phyloP scores from a whole-genome alignment of 2,329 filamentous ascomycete genomes.

The Aspergillus sp. region DNA sequence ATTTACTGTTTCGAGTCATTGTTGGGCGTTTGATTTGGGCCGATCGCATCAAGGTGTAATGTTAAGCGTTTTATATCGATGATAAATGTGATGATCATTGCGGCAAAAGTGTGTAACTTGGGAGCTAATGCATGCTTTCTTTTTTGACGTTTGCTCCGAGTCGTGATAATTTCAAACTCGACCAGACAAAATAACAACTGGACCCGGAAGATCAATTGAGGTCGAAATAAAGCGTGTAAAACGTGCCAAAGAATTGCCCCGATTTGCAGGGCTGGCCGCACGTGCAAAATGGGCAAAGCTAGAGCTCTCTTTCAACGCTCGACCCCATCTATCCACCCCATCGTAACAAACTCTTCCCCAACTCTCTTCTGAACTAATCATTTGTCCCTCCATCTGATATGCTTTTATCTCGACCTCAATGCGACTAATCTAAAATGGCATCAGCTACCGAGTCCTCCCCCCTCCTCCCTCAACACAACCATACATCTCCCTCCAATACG shows the following conservation, averaged over 20 bases:
- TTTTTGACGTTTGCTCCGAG: constrained; percentile 1
- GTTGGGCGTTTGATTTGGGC: constrained; percentile 5
- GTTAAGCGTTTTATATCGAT: not conserved
- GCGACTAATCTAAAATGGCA: constrained; percentile 34
- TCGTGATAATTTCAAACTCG: not conserved
- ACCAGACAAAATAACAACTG: not conserved
- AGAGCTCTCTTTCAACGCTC: constrained; percentile 18
- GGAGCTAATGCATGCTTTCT: constrained; percentile 15
- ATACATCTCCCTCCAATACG: constrained; percentile 37
- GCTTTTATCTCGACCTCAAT: constrained; percentile 19
- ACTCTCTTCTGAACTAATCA: not conserved
- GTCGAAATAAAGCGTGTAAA: constrained; percentile 10
- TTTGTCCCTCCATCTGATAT: constrained; percentile 23
- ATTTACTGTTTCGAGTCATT: not conserved
- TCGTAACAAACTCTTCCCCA: constrained; percentile 8
- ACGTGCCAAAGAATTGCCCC: not conserved
- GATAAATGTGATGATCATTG: constrained; percentile 12
- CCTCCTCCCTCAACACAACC: constrained; percentile 43
- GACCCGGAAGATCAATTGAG: constrained; percentile 10
- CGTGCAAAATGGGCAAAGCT: constrained; percentile 27
- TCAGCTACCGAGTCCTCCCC: constrained; percentile 48
- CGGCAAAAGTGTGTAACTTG: constrained; percentile 6
- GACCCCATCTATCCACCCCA: constrained; percentile 12
- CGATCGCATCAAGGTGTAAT: not conserved
- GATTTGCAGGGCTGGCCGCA: constrained; percentile 20